Conservation (phyloP, 1,284 basidiomycete genomes). For the Heterobasidion annosum region DNA sequence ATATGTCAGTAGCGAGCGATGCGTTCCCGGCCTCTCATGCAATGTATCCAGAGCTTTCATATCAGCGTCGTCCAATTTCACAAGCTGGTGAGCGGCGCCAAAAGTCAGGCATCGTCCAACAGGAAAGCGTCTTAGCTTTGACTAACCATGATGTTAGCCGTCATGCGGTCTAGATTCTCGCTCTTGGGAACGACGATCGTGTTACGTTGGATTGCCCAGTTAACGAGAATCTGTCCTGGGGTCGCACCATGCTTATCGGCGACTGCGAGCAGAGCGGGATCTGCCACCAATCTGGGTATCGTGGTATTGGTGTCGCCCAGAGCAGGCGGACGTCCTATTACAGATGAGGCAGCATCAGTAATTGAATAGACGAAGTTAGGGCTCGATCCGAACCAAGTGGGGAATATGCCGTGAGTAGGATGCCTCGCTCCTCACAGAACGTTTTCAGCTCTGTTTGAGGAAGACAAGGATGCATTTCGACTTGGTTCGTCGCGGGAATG, state of each 20-base stretch:
- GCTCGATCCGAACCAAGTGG: slow-evolving; percentile 30
- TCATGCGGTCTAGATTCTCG: slow-evolving; percentile 35
- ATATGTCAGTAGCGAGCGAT: slow-evolving; percentile 29
- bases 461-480: slow-evolving; percentile 36
- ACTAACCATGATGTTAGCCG: slow-evolving; percentile 34
- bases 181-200: slow-evolving; percentile 40
- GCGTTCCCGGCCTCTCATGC: slow-evolving; percentile 36
- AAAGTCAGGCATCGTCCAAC: not conserved
- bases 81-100: slow-evolving; percentile 9
- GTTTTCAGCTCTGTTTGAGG: slow-evolving; percentile 33
- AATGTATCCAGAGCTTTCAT: slow-evolving; percentile 28
- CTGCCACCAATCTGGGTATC: not conserved
- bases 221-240: slow-evolving; percentile 42
- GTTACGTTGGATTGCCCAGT: slow-evolving; percentile 39
- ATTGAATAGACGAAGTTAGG: not conserved
- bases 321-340: not conserved
- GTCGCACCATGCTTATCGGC: slow-evolving; percentile 35
- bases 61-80: slow-evolving; percentile 27
- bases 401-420: slow-evolving; percentile 42
- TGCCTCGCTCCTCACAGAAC: slow-evolving; percentile 37
- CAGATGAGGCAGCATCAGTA: not conserved
- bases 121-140: not conserved
- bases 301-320: not conserved
- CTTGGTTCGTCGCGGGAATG: slow-evolving; percentile 43
- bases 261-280: slow-evolving; percentile 21